phyloP scores from a whole-genome alignment of 768 basidiomycete genomes.

The Mycena pura region DNA sequence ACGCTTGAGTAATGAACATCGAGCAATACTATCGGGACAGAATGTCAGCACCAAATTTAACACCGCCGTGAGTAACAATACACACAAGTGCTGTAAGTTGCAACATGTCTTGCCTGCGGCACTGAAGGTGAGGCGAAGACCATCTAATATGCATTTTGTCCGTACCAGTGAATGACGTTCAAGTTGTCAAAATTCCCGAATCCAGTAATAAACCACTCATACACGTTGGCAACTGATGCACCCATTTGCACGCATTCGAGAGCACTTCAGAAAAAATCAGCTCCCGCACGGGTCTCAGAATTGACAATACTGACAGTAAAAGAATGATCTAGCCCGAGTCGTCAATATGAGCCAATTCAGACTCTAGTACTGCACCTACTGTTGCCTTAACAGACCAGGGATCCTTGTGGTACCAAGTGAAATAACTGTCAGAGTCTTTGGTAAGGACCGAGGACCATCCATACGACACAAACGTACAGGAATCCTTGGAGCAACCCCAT shows the following conservation, averaged over 20 bases:
- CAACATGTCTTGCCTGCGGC: neutral
- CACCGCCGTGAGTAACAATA: neutral
- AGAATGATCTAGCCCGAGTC: too few relatives aligned
- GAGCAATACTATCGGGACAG: neutral
- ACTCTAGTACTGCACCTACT: neutral
- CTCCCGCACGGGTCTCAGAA: neutral
- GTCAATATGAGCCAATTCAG: too few relatives aligned
- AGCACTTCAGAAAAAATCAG: neutral
- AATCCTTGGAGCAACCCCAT: slow-evolving; percentile 10
- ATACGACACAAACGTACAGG: neutral
- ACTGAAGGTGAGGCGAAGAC: neutral
- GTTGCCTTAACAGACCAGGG: slow-evolving; percentile 1
- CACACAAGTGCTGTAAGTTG: neutral
- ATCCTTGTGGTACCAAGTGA: slow-evolving; percentile 2
- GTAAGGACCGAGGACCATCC: too few relatives aligned
- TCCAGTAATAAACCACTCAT: neutral
- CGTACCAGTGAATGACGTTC: neutral
- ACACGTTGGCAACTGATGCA: neutral
- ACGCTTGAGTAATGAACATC: slow-evolving; percentile 6
- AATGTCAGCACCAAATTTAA: neutral
- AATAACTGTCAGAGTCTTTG: neutral
- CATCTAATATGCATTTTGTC: too few relatives aligned
- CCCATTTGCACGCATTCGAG: slow-evolving; percentile 2
- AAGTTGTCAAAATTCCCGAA: neutral
- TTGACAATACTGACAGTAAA: too few relatives aligned